Base-by-base conservation (phyloP, 352 stramenopile species). In the Aphanomyces invadans region DNA sequence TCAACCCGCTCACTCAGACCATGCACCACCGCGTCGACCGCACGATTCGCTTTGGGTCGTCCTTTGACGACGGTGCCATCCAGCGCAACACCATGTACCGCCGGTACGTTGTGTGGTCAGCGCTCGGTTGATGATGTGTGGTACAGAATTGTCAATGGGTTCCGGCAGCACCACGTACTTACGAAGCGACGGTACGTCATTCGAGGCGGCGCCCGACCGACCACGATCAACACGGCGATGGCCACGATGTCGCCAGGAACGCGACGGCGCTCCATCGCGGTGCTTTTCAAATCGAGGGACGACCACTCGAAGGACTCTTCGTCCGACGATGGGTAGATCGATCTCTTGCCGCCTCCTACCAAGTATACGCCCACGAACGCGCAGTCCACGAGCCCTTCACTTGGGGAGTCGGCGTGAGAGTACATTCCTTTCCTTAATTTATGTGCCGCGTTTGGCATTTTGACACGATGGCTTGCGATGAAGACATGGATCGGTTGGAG, bases 21-120 rank as follows among this genome's bases (percentile, higher is more conserved):
- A 71, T 67, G 65, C 21, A 65, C 44, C 45, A 71, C 63, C 74
- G 74, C 19, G 74, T 90, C 62, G 89, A 92, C 53, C 78, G 82
- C 39, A 87, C 78, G 52, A 76, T 86, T 36, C 81, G 87, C 49
- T 90, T 92, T 67, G 83, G 83, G 3, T 81, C 78, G 33, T 90
- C 80, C 2, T 89, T 78, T 78, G 83, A 92, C 59, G 83, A 92
- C 55, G 77, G 74, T 48, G 81, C 83, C 11, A 89, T 92, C 23
- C 80, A 92, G 60, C 78, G 83, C 28, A 90, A 88, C 60, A 89
- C 83, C 36, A 64, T 92, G n/a, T 67, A 67, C 28, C 60, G 60
- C 15, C 60, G 60, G 26, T 57, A 32, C 19, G 29, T 17, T 57
- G 17, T 23, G 28, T 54, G 7, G 17, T 54, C 9, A 7, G 17